Evolutionary conservation across 176 grass and related monocot species (phyloP), one percentile per base, ranked within the genome.

Genomic region (Hordeum vulgare): DNA sequence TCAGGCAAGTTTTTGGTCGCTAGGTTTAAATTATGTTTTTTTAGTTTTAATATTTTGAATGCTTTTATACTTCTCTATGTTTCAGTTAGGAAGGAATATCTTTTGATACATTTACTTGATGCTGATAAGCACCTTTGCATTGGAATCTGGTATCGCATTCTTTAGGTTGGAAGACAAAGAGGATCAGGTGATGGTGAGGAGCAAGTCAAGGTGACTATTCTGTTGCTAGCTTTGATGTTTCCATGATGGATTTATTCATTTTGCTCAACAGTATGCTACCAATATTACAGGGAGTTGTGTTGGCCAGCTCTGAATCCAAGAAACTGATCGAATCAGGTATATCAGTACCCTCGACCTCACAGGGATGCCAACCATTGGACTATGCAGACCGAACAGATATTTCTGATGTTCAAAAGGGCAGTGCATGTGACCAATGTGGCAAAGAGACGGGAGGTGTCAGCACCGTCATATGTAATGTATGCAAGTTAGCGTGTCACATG

Each of bases 401-500:
- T 25, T 82, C 68, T 85, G 81, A 70, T 72, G 45, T 76, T 70
- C 80, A 83, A 36, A 83, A 54, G 40, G 42, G 47, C 66, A 80
- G 25, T 45, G 66, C 34, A 57, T 98, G 90, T 85, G 82, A 85
- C 40, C 79, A 86, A 26, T 91, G 96, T 88, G 66, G 63, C 71
- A 78, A 79, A 25, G 89, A 88, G 82, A 89, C 82, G 45, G 84
- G 74, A 70, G 88, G 44, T 23, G 74, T 77, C 4, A 59, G 80
- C 61, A 34, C 88, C 81, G 51, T 97, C 71, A 89, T 74, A 47
- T 94, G 95, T 74, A 61, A 89, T 29, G 87, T 85, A 69, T 97
- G 95, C 62, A 81, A 81, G 62, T 53, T 77, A 75, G 66, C 69
- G n/a, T 97, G 78, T 44, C 90, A 93, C 56, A 83, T 86, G 61